phyloP scores from a whole-genome alignment of 1,284 basidiomycete species.

The Phellopilus nigrolimitatus region DNA sequence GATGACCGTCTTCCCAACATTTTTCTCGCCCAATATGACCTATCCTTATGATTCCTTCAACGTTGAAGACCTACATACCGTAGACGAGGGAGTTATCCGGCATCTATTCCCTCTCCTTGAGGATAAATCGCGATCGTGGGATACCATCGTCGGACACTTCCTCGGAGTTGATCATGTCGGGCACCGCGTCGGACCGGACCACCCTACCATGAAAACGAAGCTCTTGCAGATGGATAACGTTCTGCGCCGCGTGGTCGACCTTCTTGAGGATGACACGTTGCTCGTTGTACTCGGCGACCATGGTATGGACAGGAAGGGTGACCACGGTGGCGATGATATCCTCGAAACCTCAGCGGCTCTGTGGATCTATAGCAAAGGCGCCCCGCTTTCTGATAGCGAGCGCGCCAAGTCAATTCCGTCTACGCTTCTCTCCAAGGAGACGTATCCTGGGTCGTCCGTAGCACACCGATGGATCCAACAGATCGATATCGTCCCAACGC shows the following conservation, averaged over 20 bases:
- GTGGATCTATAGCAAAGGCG: constrained; percentile 87
- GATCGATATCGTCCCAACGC: constrained; percentile 89
- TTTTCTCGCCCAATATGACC: constrained; percentile 67
- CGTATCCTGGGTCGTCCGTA: constrained; percentile 56
- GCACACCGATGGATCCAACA: constrained; percentile 78
- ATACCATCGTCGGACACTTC: constrained; percentile 89
- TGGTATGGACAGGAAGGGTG: constrained; percentile 94
- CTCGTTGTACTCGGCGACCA: constrained; percentile 94
- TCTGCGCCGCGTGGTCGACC: constrained; percentile 62
- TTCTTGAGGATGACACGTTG: constrained; percentile 77
- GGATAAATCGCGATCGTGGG: constrained; percentile 56
- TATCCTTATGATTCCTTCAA: constrained; percentile 96
- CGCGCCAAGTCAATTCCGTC: constrained; percentile 36
- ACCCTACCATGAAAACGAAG: constrained; percentile 83
- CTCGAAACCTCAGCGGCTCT: constrained; percentile 84
- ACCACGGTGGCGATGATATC: constrained; percentile 90
- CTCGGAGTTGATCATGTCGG: constrained; percentile 97
- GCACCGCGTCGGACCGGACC: constrained; percentile 88
- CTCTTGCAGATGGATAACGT: constrained; percentile 83
- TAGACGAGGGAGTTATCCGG: constrained; percentile 84
- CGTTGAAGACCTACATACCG: constrained; percentile 95
- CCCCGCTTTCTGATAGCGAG: constrained; percentile 36
- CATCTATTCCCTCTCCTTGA: constrained; percentile 78
- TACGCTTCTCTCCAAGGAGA: constrained; percentile 46
- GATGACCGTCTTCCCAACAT: constrained; percentile 81